Percentiles rank a stretch among this genome's conserved stretches.
phyloP scores from a whole-genome alignment of 257 asterid species.

The Solanum medicagineum region DNA sequence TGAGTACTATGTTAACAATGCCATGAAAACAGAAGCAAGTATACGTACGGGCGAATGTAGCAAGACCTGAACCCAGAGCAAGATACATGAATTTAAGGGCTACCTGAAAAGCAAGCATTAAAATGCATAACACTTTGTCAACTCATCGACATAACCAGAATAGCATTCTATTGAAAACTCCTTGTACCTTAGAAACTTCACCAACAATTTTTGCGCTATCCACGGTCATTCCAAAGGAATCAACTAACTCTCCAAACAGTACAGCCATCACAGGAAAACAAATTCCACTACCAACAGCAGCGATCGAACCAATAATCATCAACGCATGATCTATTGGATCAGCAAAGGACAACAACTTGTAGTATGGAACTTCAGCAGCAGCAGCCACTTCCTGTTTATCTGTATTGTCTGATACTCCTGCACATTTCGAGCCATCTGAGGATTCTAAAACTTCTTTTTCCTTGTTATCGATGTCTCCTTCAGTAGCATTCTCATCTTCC shows the following conservation, averaged over 20 bases:
- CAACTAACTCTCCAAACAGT: conserved; percentile 52
- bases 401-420: not conserved
- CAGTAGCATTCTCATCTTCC: not conserved
- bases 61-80: conserved; percentile 57
- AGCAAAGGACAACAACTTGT: conserved; percentile 56
- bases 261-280: conserved; percentile 61
- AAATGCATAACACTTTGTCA: not conserved
- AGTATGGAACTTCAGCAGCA: conserved; percentile 35
- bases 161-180: not conserved
- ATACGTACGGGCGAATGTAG: conserved; percentile 56
- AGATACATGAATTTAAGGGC: conserved; percentile 52
- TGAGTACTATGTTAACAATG: not conserved
- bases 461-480: not conserved
- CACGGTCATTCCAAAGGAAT: conserved; percentile 41
- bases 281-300: conserved; percentile 61
- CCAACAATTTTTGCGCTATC: conserved; percentile 12
- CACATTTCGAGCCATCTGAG: not conserved
- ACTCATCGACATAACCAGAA: not conserved
- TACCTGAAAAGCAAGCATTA: conserved; percentile 18
- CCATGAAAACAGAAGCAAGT: not conserved
- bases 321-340: conserved; percentile 43
- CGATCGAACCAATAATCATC: conserved; percentile 53
- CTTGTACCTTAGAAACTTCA: conserved; percentile 40
- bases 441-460: not conserved
- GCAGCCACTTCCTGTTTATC: conserved; percentile 1